Conservation (phyloP, 129 eudicot species). For the Oenanthe sinensis region DNA sequence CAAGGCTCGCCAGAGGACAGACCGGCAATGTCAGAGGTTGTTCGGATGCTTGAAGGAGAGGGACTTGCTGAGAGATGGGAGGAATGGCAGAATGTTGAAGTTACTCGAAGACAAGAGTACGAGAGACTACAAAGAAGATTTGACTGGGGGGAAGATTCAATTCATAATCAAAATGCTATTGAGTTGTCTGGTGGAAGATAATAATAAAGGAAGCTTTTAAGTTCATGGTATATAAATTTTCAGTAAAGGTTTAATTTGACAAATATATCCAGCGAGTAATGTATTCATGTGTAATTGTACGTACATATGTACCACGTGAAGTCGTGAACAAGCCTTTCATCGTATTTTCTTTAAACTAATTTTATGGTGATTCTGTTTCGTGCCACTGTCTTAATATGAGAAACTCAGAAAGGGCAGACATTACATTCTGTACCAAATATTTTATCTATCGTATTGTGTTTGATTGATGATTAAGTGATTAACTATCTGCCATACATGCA, state of each 20-base stretch:
- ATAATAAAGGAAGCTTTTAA: slow-evolving; percentile 1
- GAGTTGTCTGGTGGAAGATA: slow-evolving; percentile 96
- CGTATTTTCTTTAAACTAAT: not conserved
- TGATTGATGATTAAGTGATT: not conserved
- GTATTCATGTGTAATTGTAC: slow-evolving; percentile 13
- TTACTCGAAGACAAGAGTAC: slow-evolving; percentile 66
- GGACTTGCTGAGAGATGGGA: slow-evolving; percentile 99
- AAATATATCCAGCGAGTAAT: slow-evolving; percentile 6
- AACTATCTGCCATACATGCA: too few species aligned
- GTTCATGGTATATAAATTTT: slow-evolving; percentile 8
- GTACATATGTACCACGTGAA: too few species aligned
- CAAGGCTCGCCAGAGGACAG: slow-evolving; percentile 87
- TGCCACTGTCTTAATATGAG: not conserved
- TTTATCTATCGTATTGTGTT: not conserved
- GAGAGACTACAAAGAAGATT: slow-evolving; percentile 89
- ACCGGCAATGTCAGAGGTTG: slow-evolving; percentile 94
- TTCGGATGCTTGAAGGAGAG: slow-evolving; percentile 94
- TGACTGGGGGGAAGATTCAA: slow-evolving; percentile 90
- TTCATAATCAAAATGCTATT: slow-evolving; percentile 65
- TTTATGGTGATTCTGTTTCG: not conserved
- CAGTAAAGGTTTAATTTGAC: not conserved
- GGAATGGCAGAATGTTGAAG: slow-evolving; percentile 86
- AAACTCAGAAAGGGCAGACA: not conserved
- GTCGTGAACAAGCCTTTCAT: not conserved
- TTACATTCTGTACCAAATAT: not conserved